Conservation (phyloP, 2,329 filamentous ascomycete genomes). For the Exophiala lecanii-corni region DNA sequence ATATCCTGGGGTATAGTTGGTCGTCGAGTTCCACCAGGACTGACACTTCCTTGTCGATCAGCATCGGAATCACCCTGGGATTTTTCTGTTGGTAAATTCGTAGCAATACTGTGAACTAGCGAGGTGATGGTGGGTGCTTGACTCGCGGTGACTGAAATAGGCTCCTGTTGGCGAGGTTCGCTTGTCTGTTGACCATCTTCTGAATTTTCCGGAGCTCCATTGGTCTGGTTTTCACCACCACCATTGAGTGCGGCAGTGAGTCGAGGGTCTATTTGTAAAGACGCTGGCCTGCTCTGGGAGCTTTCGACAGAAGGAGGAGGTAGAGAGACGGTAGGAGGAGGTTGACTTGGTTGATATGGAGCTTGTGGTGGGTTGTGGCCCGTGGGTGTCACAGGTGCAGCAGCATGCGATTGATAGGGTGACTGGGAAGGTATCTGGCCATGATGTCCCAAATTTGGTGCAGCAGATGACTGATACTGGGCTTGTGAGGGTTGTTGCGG, state of each 20-base stretch:
- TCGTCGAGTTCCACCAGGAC: constrained; percentile 30
- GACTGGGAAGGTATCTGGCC: not conserved
- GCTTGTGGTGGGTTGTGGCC: constrained; percentile 20
- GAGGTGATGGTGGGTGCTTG: constrained; percentile 53
- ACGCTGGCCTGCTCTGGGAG: constrained; percentile 28
- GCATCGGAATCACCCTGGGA: constrained; percentile 39
- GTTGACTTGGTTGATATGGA: constrained; percentile 7
- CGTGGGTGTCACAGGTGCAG: constrained; percentile 14
- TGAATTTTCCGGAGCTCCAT: constrained; percentile 3
- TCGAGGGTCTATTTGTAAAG: constrained; percentile 31
- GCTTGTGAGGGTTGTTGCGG: constrained; percentile 17
- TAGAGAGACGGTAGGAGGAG: constrained; percentile 6
- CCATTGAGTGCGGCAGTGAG: constrained; percentile 25
- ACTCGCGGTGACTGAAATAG: constrained; percentile 29
- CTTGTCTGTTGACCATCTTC: constrained; percentile 5
- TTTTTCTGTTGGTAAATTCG: constrained; percentile 48
- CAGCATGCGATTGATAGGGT: not conserved
- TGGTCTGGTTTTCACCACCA: constrained; percentile 8
- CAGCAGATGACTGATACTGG: not conserved
- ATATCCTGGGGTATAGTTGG: constrained; percentile 49
- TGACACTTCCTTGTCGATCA: constrained; percentile 39
- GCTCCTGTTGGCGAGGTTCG: constrained; percentile 21
- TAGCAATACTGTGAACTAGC: constrained; percentile 38
- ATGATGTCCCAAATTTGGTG: constrained; percentile 11
- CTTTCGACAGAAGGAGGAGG: constrained; percentile 23